A percentile compares a stretch with the other conserved stretches of the same genome.
phyloP scores from a whole-genome alignment of 306 rosid species.

The Casuarina glauca region DNA sequence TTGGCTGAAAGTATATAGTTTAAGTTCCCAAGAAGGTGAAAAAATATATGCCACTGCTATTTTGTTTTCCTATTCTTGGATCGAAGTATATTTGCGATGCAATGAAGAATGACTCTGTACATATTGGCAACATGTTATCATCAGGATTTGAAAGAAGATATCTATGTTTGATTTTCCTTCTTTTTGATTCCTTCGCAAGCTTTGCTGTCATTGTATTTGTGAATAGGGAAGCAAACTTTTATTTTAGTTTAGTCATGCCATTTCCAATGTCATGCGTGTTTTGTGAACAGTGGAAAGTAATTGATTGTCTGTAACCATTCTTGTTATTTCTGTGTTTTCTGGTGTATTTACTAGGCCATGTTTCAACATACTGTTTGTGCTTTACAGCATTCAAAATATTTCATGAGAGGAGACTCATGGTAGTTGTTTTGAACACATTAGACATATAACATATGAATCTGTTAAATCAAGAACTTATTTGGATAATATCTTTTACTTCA shows the following conservation, averaged over 20 bases:
- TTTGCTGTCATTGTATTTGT: not conserved
- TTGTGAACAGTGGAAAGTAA: not conserved
- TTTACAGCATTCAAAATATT: slow-evolving; percentile 3
- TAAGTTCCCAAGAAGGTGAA: not conserved
- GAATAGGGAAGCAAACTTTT: not conserved
- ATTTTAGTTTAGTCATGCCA: not conserved
- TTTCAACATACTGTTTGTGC: not conserved
- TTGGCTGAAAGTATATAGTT: not conserved
- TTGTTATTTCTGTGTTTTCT: not conserved
- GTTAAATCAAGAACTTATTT: slow-evolving; percentile 15
- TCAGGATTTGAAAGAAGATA: not conserved
- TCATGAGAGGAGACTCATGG: not conserved
- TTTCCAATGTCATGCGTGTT: not conserved
- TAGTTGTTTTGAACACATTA: slow-evolving; percentile 4
- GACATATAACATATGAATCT: slow-evolving; percentile 3
- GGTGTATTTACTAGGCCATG: not conserved
- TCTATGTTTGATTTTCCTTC: not conserved
- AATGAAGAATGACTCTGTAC: not conserved
- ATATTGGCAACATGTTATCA: not conserved
- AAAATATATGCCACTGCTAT: not conserved
- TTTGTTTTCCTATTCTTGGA: not conserved
- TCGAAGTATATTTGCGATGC: not conserved
- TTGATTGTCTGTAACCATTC: not conserved
- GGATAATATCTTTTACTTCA: slow-evolving; percentile 26
- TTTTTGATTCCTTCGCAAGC: not conserved